A percentile compares a stretch with the other conserved stretches of the same genome.
phyloP scores from a whole-genome alignment of 768 basidiomycete species.

The Suillus decipiens region DNA sequence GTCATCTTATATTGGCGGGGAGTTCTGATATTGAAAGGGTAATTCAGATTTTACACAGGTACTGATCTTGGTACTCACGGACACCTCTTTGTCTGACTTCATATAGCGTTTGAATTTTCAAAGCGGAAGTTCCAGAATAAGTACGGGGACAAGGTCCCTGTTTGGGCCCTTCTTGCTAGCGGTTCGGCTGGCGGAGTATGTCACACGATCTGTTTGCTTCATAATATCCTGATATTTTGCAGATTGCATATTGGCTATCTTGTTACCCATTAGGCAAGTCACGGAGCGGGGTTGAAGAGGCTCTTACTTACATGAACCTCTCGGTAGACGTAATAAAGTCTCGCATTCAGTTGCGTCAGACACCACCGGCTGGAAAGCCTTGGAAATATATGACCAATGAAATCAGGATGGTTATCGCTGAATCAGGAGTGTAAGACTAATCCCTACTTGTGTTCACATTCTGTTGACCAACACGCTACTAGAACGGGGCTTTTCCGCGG shows the following conservation, averaged over 20 bases:
- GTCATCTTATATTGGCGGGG: not conserved
- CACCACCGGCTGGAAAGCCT: slow-evolving; percentile 73
- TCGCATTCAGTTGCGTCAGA: slow-evolving; percentile 75
- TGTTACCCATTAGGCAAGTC: slow-evolving; percentile 81
- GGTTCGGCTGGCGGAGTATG: slow-evolving; percentile 83
- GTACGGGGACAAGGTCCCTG: slow-evolving; percentile 71
- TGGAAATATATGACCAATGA: slow-evolving; percentile 77
- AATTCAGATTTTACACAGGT: slow-evolving; percentile 69
- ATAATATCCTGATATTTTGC: not conserved
- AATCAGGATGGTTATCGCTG: slow-evolving; percentile 61
- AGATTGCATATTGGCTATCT: slow-evolving; percentile 92
- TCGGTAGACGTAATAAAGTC: slow-evolving; percentile 85
- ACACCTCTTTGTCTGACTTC: not conserved
- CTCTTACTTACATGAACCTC: not conserved
- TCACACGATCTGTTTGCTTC: slow-evolving; percentile 17
- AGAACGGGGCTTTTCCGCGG: slow-evolving; percentile 72
- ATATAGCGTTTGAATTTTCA: slow-evolving; percentile 80
- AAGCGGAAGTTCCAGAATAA: slow-evolving; percentile 71
- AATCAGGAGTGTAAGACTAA: slow-evolving; percentile 68
- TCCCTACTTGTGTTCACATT: not conserved
- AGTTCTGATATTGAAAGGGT: slow-evolving; percentile 5
- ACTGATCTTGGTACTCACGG: not conserved
- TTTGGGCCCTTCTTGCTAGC: slow-evolving; percentile 83
- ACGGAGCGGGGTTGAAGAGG: not conserved
- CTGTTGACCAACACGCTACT: not conserved